phyloP scores from a whole-genome alignment of 805 yeast genomes.

The Yamadazyma phyllophila region DNA sequence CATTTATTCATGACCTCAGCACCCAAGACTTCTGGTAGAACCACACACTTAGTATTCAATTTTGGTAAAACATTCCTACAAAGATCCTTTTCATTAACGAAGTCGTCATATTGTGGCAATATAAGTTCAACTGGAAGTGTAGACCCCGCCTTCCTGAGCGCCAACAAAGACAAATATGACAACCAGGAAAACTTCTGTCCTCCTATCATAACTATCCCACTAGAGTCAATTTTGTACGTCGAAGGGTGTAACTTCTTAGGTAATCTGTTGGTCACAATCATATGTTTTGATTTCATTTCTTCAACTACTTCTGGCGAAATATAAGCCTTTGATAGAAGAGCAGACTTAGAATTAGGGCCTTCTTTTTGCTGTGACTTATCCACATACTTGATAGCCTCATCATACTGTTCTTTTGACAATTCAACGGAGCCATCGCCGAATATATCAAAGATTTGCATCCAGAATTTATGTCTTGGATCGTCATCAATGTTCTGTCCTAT shows the following conservation, averaged over 20 bases:
- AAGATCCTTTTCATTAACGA: slow-evolving; percentile 27
- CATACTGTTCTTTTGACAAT: slow-evolving; percentile 15
- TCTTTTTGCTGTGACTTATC: slow-evolving; percentile 18
- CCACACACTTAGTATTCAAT: slow-evolving; percentile 65
- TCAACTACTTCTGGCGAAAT: slow-evolving; percentile 22
- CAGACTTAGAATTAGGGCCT: slow-evolving; percentile 22
- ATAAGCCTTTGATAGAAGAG: slow-evolving; percentile 24
- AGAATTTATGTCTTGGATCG: slow-evolving; percentile 23
- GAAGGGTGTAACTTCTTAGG: slow-evolving; percentile 21
- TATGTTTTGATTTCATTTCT: slow-evolving; percentile 24
- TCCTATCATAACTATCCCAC: slow-evolving; percentile 35
- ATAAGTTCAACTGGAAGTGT: slow-evolving; percentile 38
- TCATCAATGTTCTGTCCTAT: slow-evolving; percentile 12
- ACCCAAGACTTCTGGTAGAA: slow-evolving; percentile 52
- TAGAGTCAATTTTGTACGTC: slow-evolving; percentile 21
- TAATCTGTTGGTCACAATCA: slow-evolving; percentile 17
- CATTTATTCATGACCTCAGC: slow-evolving; percentile 39
- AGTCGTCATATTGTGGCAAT: slow-evolving; percentile 33
- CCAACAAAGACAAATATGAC: slow-evolving; percentile 28
- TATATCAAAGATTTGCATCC: slow-evolving; percentile 25
- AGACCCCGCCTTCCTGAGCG: slow-evolving; percentile 38
- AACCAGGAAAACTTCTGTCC: slow-evolving; percentile 38
- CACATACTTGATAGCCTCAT: slow-evolving; percentile 20
- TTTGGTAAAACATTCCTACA: slow-evolving; percentile 64
- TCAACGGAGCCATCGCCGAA: slow-evolving; percentile 19